Conservation (phyloP, 768 basidiomycete genomes). For the Kwoniella sp. region DNA sequence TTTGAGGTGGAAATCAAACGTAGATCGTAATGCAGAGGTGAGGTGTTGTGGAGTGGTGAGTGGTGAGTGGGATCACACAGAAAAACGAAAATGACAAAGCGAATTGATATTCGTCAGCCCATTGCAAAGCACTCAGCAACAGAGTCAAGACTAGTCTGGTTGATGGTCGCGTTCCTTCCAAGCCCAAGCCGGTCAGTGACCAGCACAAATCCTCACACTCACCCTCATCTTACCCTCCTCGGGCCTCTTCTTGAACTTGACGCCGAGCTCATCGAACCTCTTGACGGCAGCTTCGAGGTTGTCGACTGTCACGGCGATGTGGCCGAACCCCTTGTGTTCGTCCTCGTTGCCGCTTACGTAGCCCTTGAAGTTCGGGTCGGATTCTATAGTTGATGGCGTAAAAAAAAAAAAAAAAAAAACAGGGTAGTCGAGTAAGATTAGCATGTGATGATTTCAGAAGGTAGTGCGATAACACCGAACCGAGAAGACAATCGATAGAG, state of each 20-base stretch:
- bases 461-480: too few relatives aligned
- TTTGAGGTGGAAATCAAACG: too few relatives aligned
- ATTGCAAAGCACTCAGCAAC: too few relatives aligned
- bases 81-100: too few relatives aligned
- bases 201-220: too few relatives aligned
- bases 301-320: slow-evolving; percentile 83
- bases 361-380: slow-evolving; percentile 72
- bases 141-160: not conserved
- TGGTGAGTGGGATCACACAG: not conserved
- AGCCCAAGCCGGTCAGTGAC: not conserved
- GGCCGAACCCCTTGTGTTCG: slow-evolving; percentile 76
- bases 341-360: slow-evolving; percentile 86
- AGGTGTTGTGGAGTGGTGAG: too few relatives aligned
- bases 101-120: too few relatives aligned
- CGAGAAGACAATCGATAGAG: not conserved
- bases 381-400: slow-evolving; percentile 77
- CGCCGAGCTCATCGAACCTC: slow-evolving; percentile 76
- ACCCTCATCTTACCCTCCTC: slow-evolving; percentile 78
- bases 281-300: slow-evolving; percentile 80
- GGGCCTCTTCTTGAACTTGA: slow-evolving; percentile 81
- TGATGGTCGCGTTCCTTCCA: not conserved
- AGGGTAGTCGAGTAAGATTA: not conserved
- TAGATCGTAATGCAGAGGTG: too few relatives aligned
- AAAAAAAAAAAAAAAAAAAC: slow-evolving; percentile 56
- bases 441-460: not conserved